These are phyloP conservation scores for Lignosus rhinocerotis DNA, from an alignment of 1,284 basidiomycete species.

Conservation along the genomic window DNA sequence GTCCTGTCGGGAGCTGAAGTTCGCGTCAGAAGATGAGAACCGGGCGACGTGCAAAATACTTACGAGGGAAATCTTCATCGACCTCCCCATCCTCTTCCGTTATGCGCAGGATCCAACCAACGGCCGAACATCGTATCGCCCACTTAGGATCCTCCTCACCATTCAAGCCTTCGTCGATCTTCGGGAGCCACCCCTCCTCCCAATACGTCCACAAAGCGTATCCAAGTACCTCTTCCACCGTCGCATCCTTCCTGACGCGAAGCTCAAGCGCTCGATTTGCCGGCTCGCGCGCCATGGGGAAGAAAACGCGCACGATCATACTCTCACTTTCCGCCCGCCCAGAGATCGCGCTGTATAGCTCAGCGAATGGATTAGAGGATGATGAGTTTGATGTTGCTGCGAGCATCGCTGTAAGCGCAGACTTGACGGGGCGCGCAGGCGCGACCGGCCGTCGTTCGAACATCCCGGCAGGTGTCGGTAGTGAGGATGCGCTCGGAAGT, in stretches of 20 bases:
- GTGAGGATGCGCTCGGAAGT: slow-evolving; percentile 18
- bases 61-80: slow-evolving; percentile 97
- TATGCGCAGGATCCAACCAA: slow-evolving; percentile 94
- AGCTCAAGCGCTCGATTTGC: slow-evolving; percentile 57
- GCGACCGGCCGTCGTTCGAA: slow-evolving; percentile 56
- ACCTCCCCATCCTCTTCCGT: slow-evolving; percentile 98
- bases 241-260: slow-evolving; percentile 84
- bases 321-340: slow-evolving; percentile 68
- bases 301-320: slow-evolving; percentile 79
- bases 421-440: slow-evolving; percentile 44
- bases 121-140: slow-evolving; percentile 64
- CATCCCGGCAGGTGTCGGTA: slow-evolving; percentile 25
- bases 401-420: slow-evolving; percentile 68
- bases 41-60: slow-evolving; percentile 26
- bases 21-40: neutral
- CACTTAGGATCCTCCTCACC: slow-evolving; percentile 66
- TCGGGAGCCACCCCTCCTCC: slow-evolving; percentile 84
- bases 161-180: slow-evolving; percentile 64
- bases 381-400: slow-evolving; percentile 53
- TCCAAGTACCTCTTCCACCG: slow-evolving; percentile 94
- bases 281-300: slow-evolving; percentile 79
- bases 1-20: slow-evolving; percentile 85
- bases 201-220: slow-evolving; percentile 91
- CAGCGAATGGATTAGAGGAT: slow-evolving; percentile 78
- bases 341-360: slow-evolving; percentile 79